Base-by-base conservation (phyloP, 192 early-diverging fungal genomes). In the Hyaloraphidium curvatum region DNA sequence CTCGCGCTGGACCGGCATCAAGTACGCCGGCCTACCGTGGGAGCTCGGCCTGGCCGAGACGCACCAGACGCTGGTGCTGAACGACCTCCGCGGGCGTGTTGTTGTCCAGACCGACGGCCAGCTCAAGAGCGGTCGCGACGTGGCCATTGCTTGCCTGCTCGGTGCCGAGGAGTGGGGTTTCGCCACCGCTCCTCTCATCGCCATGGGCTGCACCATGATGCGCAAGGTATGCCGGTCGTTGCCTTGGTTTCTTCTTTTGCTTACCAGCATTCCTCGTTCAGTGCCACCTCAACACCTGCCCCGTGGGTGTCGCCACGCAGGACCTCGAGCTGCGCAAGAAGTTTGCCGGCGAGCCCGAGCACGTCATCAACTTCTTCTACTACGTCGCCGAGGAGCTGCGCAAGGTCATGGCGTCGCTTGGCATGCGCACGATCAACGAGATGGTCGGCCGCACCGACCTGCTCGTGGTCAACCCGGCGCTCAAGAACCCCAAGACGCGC, bases 91-190 rank as follows among this genome's bases (percentile, higher is more conserved):
- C 67, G 91, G 91, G 30, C 82, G 94, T 55, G 86, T 97, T 55
- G 74, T 91, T 51, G 73, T 97, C 50, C 94, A 97, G 70, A 95
- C 94, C 25, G 94, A 97, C 69, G 94, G 94, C 41, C 94, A 97
- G 68, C 82, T 97, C 63, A 89, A 87, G 70, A 97, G 91, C 3
- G 94, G 90, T 35, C 79, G 86, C 43, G 94, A 97, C 71, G 86
- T 97, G 27, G 94, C 91, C 3, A 80, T 97, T 65, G 91, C 94
- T 1, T 91, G 91, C 68, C 72, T 97, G 66, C 78, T 97, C 43
- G 94, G 94, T 56, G 94, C 91, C 48, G 94, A 97, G 65, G 94
- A 97, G 72, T 95, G 88, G 81, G 94, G 94, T 26, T 97, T 97
- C 58, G 94, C 94, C 48, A 97, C 94, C 1, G 84, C 90, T 22